A percentile compares a stretch with the other conserved stretches of the same genome.
Conservation (phyloP, 768 basidiomycete genomes). For the Phylloporus rhodoxanthus region DNA sequence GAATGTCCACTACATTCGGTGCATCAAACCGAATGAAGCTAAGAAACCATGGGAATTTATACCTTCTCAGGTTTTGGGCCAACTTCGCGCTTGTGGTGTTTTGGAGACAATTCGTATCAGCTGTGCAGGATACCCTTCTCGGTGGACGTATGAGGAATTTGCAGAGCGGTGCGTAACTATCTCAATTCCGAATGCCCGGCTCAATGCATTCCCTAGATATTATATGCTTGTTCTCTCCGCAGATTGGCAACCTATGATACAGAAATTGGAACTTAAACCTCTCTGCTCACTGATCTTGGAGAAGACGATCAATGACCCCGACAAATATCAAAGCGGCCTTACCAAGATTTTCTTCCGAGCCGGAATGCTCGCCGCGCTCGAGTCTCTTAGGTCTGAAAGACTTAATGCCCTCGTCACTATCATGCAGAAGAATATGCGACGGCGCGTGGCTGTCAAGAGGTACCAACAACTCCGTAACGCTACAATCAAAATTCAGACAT, state of each 20-base stretch:
- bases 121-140: constrained; percentile 96
- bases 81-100: constrained; percentile 96
- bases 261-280: constrained; percentile 67
- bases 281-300: constrained; percentile 84
- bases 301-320: constrained; percentile 83
- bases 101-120: constrained; percentile 97
- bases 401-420: constrained; percentile 90
- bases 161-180: constrained; percentile 73
- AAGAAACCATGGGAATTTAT: constrained; percentile 97
- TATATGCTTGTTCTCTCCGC: constrained; percentile 92
- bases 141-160: constrained; percentile 99
- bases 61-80: constrained; percentile 90
- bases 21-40: constrained; percentile 97
- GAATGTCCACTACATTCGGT: constrained; percentile 98
- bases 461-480: constrained; percentile 67
- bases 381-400: constrained; percentile 81
- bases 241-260: constrained; percentile 83
- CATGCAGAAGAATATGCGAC: constrained; percentile 95
- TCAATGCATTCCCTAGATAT: constrained; percentile 52
- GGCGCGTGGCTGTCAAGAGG: constrained; percentile 75
- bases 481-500: constrained; percentile 84
- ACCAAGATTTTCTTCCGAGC: constrained; percentile 99
- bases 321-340: constrained; percentile 95
- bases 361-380: constrained; percentile 95
- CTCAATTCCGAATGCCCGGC: constrained; percentile 8